Percentiles rank a stretch among this genome's conserved stretches.
These are phyloP conservation scores for Phanerochaete sordida DNA, from an alignment of 768 basidiomycete species.

Conservation along the genomic window DNA sequence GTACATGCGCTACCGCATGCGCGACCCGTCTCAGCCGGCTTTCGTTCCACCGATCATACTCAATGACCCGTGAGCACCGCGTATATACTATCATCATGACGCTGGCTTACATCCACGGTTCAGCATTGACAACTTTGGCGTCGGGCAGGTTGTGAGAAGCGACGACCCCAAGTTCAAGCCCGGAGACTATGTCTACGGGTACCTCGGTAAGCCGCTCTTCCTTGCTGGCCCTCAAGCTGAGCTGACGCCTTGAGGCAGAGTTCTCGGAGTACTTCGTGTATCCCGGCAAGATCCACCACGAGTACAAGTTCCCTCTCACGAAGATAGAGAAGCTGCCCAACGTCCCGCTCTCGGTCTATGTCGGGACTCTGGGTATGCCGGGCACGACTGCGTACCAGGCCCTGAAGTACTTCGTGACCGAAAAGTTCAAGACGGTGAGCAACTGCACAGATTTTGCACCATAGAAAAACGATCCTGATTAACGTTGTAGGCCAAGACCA, in stretches of 20 bases:
- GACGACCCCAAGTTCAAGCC: not conserved
- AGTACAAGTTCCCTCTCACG: not conserved
- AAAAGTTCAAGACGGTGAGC: constrained; percentile 34
- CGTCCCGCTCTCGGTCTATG: constrained; percentile 1
- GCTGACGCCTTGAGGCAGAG: not conserved
- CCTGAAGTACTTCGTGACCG: constrained; percentile 33
- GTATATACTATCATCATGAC: not conserved
- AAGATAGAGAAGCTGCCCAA: not conserved
- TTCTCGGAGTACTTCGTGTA: constrained; percentile 7
- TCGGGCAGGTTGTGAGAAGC: not conserved
- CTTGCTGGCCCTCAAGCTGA: not conserved
- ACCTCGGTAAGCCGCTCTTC: not conserved
- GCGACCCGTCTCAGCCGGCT: not conserved
- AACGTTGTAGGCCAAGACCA: not conserved
- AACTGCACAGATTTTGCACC: not conserved
- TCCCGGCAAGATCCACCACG: not conserved
- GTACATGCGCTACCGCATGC: constrained; percentile 15
- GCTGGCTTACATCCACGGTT: no score
- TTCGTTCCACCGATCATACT: not conserved
- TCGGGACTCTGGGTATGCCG: constrained; percentile 4
- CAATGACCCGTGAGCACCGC: not conserved
- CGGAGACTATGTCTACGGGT: constrained; percentile 4
- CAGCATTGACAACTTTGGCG: constrained; percentile 2
- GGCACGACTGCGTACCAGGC: constrained; percentile 25
- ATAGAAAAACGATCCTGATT: not conserved